These are phyloP conservation scores for Tanacetum coccineum DNA, from an alignment of 129 eudicot genomes.

Conservation along the genomic window DNA sequence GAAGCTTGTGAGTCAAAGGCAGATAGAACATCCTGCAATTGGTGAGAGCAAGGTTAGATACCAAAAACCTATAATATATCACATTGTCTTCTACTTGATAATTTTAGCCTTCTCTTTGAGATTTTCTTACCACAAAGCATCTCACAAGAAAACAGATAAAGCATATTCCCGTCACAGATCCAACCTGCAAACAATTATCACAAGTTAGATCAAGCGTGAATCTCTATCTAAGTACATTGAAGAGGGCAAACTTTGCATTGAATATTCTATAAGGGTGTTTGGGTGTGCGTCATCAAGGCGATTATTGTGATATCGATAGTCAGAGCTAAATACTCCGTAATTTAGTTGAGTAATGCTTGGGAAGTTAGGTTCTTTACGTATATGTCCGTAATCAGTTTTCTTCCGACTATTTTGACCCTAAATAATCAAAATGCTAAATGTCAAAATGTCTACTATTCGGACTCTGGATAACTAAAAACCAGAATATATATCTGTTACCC, in stretches of 20 bases:
- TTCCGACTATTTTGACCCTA: neutral
- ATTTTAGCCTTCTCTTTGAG: no score
- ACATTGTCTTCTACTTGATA: neutral
- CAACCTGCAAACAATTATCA: constrained; percentile 57
- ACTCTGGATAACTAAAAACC: no score
- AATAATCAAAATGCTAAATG: neutral
- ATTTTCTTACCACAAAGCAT: constrained; percentile 58
- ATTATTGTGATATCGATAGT: no score
- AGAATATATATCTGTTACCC: no score
- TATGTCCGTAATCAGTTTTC: constrained; percentile 1
- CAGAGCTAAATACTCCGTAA: no score
- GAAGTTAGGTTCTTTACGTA: neutral
- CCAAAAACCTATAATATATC: no score
- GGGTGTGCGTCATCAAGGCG: no score
- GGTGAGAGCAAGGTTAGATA: neutral
- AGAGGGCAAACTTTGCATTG: no score
- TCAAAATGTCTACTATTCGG: no score
- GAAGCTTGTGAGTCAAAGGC: constrained; percentile 48
- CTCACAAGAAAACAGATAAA: constrained; percentile 78
- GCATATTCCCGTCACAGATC: constrained; percentile 85
- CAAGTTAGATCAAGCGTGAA: neutral
- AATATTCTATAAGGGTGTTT: no score
- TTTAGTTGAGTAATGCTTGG: neutral
- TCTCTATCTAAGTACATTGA: no score
- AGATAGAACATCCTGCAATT: constrained; percentile 69